Evolutionary conservation across 2,329 filamentous ascomycete species (phyloP).

Genomic region (Mycosphaerella sp.): DNA sequence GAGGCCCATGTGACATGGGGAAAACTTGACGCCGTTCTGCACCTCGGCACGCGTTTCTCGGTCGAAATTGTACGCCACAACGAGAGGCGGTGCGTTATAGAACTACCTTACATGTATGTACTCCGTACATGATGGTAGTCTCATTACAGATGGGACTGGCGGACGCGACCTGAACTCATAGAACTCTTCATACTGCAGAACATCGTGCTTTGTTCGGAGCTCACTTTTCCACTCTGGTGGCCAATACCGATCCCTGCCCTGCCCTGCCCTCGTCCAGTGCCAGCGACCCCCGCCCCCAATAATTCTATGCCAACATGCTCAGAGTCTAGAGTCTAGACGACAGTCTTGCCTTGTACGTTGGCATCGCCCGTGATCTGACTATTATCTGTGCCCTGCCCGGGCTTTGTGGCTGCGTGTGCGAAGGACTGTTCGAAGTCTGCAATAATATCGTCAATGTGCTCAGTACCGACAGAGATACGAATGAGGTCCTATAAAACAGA

Average conservation of each 20-base stretch:
- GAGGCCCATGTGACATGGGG: too few relatives aligned
- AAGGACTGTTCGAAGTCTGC: constrained; percentile 92
- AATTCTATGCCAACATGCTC: not conserved
- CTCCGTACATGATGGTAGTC: too few relatives aligned
- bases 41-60: not conserved
- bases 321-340: not conserved
- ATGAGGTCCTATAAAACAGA: constrained; percentile 66
- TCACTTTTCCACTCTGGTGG: too few relatives aligned
- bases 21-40: too few relatives aligned
- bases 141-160: too few relatives aligned
- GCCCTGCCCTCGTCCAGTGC: too few relatives aligned
- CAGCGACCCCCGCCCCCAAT: not conserved
- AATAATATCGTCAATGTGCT: constrained; percentile 97
- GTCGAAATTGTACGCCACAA: too few relatives aligned
- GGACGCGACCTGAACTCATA: too few relatives aligned
- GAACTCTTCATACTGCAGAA: too few relatives aligned
- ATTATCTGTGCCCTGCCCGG: constrained; percentile 25
- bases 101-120: too few relatives aligned
- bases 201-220: not conserved
- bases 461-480: constrained; percentile 88
- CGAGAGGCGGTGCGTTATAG: too few relatives aligned
- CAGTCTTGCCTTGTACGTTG: constrained; percentile 20
- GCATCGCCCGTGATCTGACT: constrained; percentile 25
- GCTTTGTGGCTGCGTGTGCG: constrained; percentile 49
- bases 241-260: not conserved